Percentiles rank a stretch among this genome's conserved stretches.
These are phyloP conservation scores for Aspergillus awamori DNA, from an alignment of 2,329 filamentous ascomycete genomes.

Conservation along the genomic window DNA sequence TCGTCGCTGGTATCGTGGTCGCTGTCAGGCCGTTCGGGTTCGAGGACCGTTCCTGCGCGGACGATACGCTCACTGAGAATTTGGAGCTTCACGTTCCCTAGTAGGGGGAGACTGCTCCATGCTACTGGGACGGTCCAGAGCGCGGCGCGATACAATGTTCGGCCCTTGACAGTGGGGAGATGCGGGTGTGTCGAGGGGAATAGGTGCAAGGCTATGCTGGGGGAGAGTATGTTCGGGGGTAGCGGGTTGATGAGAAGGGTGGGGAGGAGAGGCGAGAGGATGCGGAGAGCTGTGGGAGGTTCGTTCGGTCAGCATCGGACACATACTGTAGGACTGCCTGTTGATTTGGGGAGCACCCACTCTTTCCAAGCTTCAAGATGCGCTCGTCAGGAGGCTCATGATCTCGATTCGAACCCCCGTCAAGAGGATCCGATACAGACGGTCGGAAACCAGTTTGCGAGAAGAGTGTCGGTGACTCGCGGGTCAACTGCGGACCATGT, in stretches of 20 bases:
- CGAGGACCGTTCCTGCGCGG: slow-evolving; percentile 52
- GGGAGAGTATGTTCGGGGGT: slow-evolving; percentile 64
- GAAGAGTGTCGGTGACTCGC: slow-evolving; percentile 27
- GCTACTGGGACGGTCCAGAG: slow-evolving; percentile 95
- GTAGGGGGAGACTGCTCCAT: slow-evolving; percentile 88
- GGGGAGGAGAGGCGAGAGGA: slow-evolving; percentile 64
- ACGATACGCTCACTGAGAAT: slow-evolving; percentile 89
- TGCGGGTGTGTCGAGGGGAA: slow-evolving; percentile 64
- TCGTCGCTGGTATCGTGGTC: slow-evolving; percentile 57
- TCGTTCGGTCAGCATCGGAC: slow-evolving; percentile 17
- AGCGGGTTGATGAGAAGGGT: slow-evolving; percentile 63
- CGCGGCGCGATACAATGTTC: slow-evolving; percentile 87
- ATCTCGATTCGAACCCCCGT: slow-evolving; percentile 34
- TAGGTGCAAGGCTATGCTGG: slow-evolving; percentile 63
- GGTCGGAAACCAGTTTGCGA: slow-evolving; percentile 27
- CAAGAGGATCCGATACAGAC: slow-evolving; percentile 27
- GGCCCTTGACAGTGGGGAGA: slow-evolving; percentile 87
- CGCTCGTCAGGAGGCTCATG: slow-evolving; percentile 60
- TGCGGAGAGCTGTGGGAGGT: slow-evolving; percentile 55
- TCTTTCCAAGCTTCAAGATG: slow-evolving; percentile 64
- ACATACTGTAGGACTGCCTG: neutral
- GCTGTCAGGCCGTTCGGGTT: slow-evolving; percentile 36
- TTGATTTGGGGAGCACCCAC: slow-evolving; percentile 40
- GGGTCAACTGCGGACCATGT: slow-evolving; percentile 39
- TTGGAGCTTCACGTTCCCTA: slow-evolving; percentile 85